A percentile compares a stretch with the other conserved stretches of the same genome.
These are phyloP conservation scores for Morella rubra DNA, from an alignment of 306 rosid genomes.

Conservation along the genomic window DNA sequence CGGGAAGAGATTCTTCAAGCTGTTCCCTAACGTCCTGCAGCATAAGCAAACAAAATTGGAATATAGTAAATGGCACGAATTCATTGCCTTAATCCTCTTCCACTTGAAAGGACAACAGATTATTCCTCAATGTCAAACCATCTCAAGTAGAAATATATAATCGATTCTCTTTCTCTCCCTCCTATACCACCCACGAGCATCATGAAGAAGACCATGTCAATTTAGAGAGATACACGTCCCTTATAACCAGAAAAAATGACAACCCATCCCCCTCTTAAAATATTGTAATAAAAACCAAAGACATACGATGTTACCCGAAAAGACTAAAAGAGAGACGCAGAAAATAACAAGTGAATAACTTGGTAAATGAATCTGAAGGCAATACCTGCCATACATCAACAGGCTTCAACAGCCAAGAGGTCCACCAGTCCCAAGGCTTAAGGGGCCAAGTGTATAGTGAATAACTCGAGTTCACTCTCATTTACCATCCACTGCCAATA, in stretches of 20 bases:
- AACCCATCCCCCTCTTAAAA: neutral
- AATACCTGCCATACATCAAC: slow-evolving; percentile 99
- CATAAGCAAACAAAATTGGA: slow-evolving; percentile 24
- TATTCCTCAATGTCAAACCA: neutral
- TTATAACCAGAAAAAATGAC: neutral
- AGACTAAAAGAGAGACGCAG: neutral
- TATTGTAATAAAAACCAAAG: neutral
- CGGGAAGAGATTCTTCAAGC: slow-evolving; percentile 85
- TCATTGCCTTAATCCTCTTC: slow-evolving; percentile 4
- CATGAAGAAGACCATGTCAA: neutral
- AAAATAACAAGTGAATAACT: neutral
- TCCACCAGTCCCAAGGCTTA: slow-evolving; percentile 99
- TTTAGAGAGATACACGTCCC: neutral
- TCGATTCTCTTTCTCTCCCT: neutral
- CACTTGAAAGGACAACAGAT: neutral
- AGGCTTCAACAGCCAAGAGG: slow-evolving; percentile 98
- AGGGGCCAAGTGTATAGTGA: slow-evolving; percentile 96
- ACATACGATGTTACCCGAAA: neutral
- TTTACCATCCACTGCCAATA: slow-evolving; percentile 93
- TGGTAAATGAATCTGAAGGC: neutral
- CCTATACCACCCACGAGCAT: slow-evolving; percentile 6
- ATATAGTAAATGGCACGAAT: slow-evolving; percentile 7
- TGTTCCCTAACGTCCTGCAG: slow-evolving; percentile 75
- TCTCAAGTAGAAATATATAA: neutral
- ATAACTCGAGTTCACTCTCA: slow-evolving; percentile 88